A percentile compares a stretch with the other conserved stretches of the same genome.
phyloP scores from a whole-genome alignment of 345 rosid genomes.

The Zanthoxylum bungeanum region DNA sequence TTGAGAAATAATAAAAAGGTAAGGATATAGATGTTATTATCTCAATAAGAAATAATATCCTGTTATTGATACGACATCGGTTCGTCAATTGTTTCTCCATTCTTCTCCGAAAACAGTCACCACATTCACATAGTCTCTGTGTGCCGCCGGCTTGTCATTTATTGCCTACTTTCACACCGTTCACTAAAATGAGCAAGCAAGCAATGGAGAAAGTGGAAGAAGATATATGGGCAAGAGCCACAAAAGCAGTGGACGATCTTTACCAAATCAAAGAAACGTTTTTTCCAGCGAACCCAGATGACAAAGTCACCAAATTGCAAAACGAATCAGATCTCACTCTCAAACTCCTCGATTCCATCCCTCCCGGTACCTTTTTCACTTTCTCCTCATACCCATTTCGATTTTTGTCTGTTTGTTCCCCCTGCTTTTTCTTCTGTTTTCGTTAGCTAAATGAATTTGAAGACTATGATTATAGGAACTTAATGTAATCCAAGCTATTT shows the following conservation, averaged over 20 bases:
- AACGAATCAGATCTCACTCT: slow-evolving; percentile 50
- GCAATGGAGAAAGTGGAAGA: slow-evolving; percentile 7
- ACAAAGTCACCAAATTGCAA: slow-evolving; percentile 47
- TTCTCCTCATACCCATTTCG: neutral
- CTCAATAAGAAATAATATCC: too few relatives aligned
- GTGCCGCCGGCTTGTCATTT: too few relatives aligned
- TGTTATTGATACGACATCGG: too few relatives aligned
- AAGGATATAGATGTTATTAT: too few relatives aligned
- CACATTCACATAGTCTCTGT: too few relatives aligned
- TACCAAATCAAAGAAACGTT: slow-evolving; percentile 53
- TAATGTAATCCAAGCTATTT: neutral
- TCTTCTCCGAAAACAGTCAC: too few relatives aligned
- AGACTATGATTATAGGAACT: neutral
- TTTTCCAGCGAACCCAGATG: slow-evolving; percentile 53
- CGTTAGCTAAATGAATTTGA: neutral
- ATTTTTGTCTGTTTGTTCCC: neutral
- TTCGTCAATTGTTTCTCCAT: too few relatives aligned
- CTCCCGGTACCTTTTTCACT: slow-evolving; percentile 37
- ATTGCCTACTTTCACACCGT: neutral
- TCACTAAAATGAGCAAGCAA: slow-evolving; percentile 19
- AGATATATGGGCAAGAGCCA: slow-evolving; percentile 36
- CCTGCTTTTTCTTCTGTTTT: neutral
- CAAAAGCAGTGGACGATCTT: slow-evolving; percentile 43
- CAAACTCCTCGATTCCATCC: slow-evolving; percentile 58
- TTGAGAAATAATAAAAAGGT: too few relatives aligned